phyloP scores from a whole-genome alignment of 1,284 basidiomycete genomes.

The Tilletia horrida region DNA sequence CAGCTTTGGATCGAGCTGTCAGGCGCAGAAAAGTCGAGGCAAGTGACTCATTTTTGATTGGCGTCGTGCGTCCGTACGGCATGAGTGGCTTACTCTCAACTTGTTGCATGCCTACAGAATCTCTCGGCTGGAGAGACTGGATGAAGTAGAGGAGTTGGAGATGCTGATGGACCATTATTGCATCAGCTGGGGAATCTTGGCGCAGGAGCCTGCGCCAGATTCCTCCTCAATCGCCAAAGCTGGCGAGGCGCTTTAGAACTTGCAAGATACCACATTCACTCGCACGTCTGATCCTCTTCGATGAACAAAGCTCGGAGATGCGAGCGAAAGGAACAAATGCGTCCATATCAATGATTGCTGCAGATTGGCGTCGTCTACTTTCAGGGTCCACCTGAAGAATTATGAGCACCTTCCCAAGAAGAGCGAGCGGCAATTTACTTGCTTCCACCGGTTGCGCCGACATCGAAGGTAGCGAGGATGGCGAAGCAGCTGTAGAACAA shows the following conservation, averaged over 20 bases:
- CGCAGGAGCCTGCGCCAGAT: background rate
- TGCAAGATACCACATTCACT: background rate
- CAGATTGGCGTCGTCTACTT: too few relatives aligned
- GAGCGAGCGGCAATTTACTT: background rate
- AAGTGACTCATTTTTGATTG: slow-evolving; percentile 14
- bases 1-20: slow-evolving; percentile 33
- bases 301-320: too few relatives aligned
- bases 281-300: too few relatives aligned
- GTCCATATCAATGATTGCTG: background rate
- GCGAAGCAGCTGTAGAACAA: slow-evolving; percentile 54
- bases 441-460: slow-evolving; percentile 21
- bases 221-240: background rate
- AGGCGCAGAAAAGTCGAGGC: slow-evolving; percentile 30
- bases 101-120: slow-evolving; percentile 16
- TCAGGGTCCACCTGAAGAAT: too few relatives aligned
- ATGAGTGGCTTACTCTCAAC: background rate
- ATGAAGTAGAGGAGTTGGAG: slow-evolving; percentile 54
- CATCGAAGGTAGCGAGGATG: slow-evolving; percentile 49
- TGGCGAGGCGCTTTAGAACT: background rate
- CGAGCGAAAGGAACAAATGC: background rate
- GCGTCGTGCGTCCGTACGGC: background rate
- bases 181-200: slow-evolving; percentile 22
- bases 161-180: slow-evolving; percentile 52
- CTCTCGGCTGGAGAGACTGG: slow-evolving; percentile 46
- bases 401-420: background rate